phyloP scores from a whole-genome alignment of 352 stramenopile genomes.

The Elongisporangium prolatum region DNA sequence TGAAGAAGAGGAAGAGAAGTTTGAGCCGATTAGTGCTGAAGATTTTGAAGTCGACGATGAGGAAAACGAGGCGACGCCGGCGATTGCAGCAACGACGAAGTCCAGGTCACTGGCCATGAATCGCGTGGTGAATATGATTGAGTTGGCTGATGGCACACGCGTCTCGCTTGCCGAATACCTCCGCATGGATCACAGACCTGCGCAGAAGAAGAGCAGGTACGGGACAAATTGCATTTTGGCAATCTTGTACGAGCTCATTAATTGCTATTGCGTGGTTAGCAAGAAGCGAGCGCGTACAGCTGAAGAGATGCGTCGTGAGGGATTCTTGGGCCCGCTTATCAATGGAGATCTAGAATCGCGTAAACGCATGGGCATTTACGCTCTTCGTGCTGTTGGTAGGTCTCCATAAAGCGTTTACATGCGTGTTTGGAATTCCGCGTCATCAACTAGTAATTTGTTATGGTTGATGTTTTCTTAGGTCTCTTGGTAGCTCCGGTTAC shows the following conservation, averaged over 20 bases:
- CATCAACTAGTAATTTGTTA: neutral
- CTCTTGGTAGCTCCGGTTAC: conserved; percentile 53
- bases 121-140: conserved; percentile 40
- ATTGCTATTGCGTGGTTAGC: neutral
- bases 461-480: conserved; percentile 17
- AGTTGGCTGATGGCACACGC: conserved; percentile 53
- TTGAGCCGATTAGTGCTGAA: conserved; percentile 3
- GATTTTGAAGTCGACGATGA: conserved; percentile 30
- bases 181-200: conserved; percentile 31
- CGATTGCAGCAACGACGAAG: neutral
- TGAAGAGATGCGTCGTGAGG: conserved; percentile 50
- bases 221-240: conserved; percentile 7
- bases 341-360: conserved; percentile 42
- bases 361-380: conserved; percentile 55
- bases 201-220: conserved; percentile 33
- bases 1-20: conserved; percentile 1
- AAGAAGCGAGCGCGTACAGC: conserved; percentile 31
- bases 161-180: conserved; percentile 61
- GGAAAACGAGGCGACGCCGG: neutral
- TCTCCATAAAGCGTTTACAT: no score
- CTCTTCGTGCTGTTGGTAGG: conserved; percentile 43
- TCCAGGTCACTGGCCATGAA: neutral
- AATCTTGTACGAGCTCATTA: neutral
- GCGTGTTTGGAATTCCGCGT: no score
- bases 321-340: conserved; percentile 64